Evolutionary conservation across 2,329 filamentous ascomycete genomes (phyloP).

Genomic region (Aaosphaeria arxii): DNA sequence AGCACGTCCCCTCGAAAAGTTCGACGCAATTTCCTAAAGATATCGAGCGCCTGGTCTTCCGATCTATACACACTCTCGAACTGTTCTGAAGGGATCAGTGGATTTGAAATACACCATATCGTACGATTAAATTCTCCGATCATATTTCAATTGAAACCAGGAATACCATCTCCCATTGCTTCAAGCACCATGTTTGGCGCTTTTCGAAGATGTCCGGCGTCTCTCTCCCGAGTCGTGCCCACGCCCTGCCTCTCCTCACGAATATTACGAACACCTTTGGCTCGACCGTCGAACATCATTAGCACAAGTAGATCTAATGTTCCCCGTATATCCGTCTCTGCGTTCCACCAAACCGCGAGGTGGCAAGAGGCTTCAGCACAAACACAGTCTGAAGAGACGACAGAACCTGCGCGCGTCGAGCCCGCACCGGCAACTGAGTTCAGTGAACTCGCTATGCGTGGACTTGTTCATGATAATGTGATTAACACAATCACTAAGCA

Average conservation of each 20-base stretch:
- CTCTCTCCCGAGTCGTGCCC: conserved; percentile 30
- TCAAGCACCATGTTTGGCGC: conserved; percentile 42
- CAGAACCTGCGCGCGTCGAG: conserved; percentile 10
- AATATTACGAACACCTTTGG: conserved; percentile 17
- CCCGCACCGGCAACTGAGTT: conserved; percentile 41
- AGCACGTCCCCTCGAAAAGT: no score
- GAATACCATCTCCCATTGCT: no score
- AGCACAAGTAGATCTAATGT: no score
- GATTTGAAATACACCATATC: no score
- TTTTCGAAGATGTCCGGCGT: conserved; percentile 40
- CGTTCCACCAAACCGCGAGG: conserved; percentile 40
- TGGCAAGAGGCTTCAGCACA: conserved; percentile 25
- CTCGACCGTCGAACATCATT: conserved; percentile 14
- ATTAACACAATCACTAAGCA: conserved; percentile 66
- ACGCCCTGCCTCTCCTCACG: conserved; percentile 22
- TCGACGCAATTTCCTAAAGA: no score
- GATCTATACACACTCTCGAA: no score
- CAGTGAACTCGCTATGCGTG: conserved; percentile 40
- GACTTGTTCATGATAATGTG: conserved; percentile 61
- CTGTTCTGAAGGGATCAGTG: no score
- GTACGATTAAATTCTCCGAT: no score
- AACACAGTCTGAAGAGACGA: conserved; percentile 10
- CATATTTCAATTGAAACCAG: no score
- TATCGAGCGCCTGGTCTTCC: no score
- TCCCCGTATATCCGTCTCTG: conserved; percentile 13